Evolutionary conservation across 306 rosid species (phyloP).

Genomic region (Abrus pulchellus): DNA sequence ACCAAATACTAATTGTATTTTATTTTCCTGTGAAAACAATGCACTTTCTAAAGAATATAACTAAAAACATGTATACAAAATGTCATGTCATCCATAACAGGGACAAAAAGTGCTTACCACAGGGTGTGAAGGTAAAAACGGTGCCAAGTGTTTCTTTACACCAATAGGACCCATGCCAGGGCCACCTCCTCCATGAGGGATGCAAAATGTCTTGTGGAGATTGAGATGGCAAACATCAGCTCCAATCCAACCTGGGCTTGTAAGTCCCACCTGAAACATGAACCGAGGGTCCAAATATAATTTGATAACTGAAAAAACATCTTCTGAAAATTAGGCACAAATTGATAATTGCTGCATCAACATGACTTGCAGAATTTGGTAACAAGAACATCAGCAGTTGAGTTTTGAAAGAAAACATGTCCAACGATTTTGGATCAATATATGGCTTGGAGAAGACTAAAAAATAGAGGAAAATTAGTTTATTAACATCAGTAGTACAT

Average conservation of each 20-base stretch:
- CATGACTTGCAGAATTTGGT: slow-evolving; percentile 38
- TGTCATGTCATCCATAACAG: slow-evolving; percentile 4
- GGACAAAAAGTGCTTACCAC: slow-evolving; percentile 67
- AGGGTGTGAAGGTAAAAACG: slow-evolving; percentile 98
- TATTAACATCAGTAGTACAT: slow-evolving; percentile 7
- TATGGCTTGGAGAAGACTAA: slow-evolving; percentile 10
- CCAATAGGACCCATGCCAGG: slow-evolving; percentile 99
- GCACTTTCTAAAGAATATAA: slow-evolving; percentile 35
- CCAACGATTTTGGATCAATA: slow-evolving; percentile 23
- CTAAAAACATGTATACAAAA: slow-evolving; percentile 22
- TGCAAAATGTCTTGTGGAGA: slow-evolving; percentile 99
- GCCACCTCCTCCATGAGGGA: slow-evolving; percentile 99
- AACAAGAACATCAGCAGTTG: slow-evolving; percentile 9
- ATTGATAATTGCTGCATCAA: neutral
- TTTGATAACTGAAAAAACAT: slow-evolving; percentile 30
- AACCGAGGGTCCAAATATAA: slow-evolving; percentile 26
- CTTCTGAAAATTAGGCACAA: slow-evolving; percentile 20
- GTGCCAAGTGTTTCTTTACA: slow-evolving; percentile 99
- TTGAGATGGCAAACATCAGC: slow-evolving; percentile 99
- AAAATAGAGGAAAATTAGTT: slow-evolving; percentile 10
- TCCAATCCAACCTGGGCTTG: slow-evolving; percentile 99
- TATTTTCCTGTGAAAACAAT: neutral
- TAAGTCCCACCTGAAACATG: slow-evolving; percentile 83
- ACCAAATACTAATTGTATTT: slow-evolving; percentile 1
- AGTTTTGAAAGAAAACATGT: neutral